Percentiles rank a stretch among this genome's conserved stretches.
phyloP scores from a whole-genome alignment of 768 basidiomycete species.

The Phaeotremella skinneri region DNA sequence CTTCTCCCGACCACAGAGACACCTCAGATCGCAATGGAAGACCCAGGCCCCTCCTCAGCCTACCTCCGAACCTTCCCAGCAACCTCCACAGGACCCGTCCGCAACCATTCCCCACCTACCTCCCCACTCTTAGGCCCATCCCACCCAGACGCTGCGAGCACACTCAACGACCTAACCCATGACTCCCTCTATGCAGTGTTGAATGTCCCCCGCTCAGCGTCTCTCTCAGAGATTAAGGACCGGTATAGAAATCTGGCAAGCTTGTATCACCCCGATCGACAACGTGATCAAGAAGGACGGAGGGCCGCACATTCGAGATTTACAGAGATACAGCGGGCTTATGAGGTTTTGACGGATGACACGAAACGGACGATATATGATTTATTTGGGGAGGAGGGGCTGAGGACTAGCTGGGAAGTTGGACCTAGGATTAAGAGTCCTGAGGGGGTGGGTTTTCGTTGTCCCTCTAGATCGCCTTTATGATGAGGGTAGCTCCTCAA shows the following conservation, averaged over 20 bases:
- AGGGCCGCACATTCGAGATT: slow-evolving; percentile 66
- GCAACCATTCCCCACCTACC: slow-evolving; percentile 31
- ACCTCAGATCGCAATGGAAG: slow-evolving; percentile 40
- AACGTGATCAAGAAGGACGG: slow-evolving; percentile 61
- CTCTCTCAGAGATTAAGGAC: slow-evolving; percentile 69
- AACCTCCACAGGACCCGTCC: slow-evolving; percentile 39
- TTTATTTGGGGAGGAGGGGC: slow-evolving; percentile 60
- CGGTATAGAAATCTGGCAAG: slow-evolving; percentile 70
- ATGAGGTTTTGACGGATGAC: slow-evolving; percentile 72
- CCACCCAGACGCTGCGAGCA: slow-evolving; percentile 8
- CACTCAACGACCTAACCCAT: slow-evolving; percentile 12
- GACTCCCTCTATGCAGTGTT: slow-evolving; percentile 60
- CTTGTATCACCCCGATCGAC: slow-evolving; percentile 81
- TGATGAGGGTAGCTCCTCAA: background rate
- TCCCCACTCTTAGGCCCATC: slow-evolving; percentile 25
- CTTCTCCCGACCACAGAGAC: background rate
- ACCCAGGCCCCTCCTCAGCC: slow-evolving; percentile 42
- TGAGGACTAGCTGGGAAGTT: slow-evolving; percentile 52
- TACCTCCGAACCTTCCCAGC: slow-evolving; percentile 39
- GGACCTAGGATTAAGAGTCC: slow-evolving; percentile 49
- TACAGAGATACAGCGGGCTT: slow-evolving; percentile 75
- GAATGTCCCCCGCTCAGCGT: slow-evolving; percentile 66
- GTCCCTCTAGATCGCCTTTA: no score
- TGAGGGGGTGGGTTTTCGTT: slow-evolving; percentile 38
- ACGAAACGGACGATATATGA: slow-evolving; percentile 67